A percentile compares a stretch with the other conserved stretches of the same genome.
These are phyloP conservation scores for Cicer judaicum DNA, from an alignment of 306 rosid species.

Conservation along the genomic window DNA sequence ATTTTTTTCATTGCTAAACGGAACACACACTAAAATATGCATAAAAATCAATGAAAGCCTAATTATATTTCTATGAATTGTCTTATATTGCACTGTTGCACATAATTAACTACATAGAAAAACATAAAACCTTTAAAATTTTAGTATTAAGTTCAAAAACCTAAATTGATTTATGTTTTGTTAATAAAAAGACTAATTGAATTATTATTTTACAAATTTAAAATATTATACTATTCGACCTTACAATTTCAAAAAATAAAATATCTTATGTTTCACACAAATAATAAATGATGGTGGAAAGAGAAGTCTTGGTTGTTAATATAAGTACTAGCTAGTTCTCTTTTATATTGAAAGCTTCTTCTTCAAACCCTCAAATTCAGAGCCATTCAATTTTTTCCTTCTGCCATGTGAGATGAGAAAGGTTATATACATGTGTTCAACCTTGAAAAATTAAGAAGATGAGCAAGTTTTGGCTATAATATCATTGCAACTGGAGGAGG, in stretches of 20 bases:
- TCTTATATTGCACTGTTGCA: too few species aligned
- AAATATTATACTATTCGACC: too few species aligned
- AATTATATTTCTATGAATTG: too few species aligned
- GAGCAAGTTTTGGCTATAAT: constrained; percentile 6
- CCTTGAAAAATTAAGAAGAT: background rate
- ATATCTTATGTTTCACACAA: background rate
- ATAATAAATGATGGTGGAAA: constrained; percentile 5
- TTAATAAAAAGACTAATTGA: too few species aligned
- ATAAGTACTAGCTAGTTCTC: constrained; percentile 49
- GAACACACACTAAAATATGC: too few species aligned
- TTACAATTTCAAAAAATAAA: background rate
- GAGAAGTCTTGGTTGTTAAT: constrained; percentile 42
- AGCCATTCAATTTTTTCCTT: constrained; percentile 42
- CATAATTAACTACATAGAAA: too few species aligned
- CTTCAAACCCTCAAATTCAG: constrained; percentile 46
- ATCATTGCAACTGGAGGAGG: constrained; percentile 60
- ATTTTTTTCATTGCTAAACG: too few species aligned
- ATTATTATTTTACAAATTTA: too few species aligned
- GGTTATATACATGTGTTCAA: background rate
- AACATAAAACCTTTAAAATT: too few species aligned
- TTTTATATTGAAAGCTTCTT: constrained; percentile 46
- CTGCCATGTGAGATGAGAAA: background rate
- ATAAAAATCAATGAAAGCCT: too few species aligned
- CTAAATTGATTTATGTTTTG: too few species aligned
- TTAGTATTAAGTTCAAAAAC: too few species aligned